Evolutionary conservation across 768 basidiomycete species (phyloP), one percentile per base, ranked within the genome.

Genomic region (Leucogyrophana mollusca): DNA sequence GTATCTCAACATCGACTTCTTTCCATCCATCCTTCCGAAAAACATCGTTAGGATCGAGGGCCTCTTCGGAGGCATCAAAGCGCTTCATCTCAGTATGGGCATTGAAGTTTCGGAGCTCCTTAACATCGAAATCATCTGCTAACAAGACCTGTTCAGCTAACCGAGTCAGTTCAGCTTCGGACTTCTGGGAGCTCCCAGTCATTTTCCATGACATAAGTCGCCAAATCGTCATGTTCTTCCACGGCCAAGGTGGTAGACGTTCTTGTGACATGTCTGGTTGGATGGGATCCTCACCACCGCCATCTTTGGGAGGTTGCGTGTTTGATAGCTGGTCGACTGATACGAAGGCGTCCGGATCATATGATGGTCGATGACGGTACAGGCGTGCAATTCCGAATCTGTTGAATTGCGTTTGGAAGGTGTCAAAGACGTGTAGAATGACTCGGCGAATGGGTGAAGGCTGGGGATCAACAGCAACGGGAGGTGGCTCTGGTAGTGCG

Each of bases 1-100:
- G 34, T 27, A 71, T 67, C 1, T 47, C 9, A 2, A 68, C 44
- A 0, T 43, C 10, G 1, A 55, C 35, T 11, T 58, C 53, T 13
- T 37, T 48, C 50, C 56, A 56, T 3, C 27, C 17, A 9, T 51
- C 47, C 6, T 43, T 10, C 32, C 7, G 22, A 17, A 34, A n/a
- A 7, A 40, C 3, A 21, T 42, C 20, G 9, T 34, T 18, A 4
- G 4, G 6, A 5, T 20, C 20, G 22, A 35, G 44, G 9, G 13
- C 20, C 22, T 32, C 33, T 34, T 57, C 50, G 0, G 56, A 47
- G 4, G 11, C 20, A 24, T 60, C 46, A 3, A 59, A 40, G 2
- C n/a, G 36, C 21, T 30, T 24, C 34, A 52, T 44, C 17, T 51
- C 34, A 1, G 46, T 43, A 3, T 38, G 35, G 7, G 52, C 53